A percentile compares a stretch with the other conserved stretches of the same genome.
phyloP scores from a whole-genome alignment of 192 early-diverging fungal species.

The Backusella sp. region DNA sequence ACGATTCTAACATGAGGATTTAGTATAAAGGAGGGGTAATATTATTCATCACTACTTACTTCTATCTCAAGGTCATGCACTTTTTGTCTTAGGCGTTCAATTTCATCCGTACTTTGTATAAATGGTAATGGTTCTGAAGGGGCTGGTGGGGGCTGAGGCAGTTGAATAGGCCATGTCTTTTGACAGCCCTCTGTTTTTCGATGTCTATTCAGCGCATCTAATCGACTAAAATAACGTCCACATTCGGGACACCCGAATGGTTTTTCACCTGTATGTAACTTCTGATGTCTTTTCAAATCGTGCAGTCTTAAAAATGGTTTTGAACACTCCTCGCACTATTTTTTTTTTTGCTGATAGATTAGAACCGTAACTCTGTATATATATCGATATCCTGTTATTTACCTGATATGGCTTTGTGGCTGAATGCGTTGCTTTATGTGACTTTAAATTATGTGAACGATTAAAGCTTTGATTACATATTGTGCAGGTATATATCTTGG shows the following conservation, averaged over 20 bases:
- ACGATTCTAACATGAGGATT: constrained; percentile 13
- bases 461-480: constrained; percentile 25
- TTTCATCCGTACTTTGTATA: constrained; percentile 18
- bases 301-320: constrained; percentile 51
- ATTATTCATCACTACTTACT: constrained; percentile 3
- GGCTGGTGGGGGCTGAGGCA: constrained; percentile 5
- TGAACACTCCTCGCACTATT: constrained; percentile 39
- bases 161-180: not conserved
- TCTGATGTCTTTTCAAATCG: constrained; percentile 53
- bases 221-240: constrained; percentile 48
- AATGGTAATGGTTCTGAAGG: constrained; percentile 13
- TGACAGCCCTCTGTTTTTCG: constrained; percentile 41
- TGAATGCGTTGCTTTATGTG: constrained; percentile 34
- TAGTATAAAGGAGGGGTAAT: too few relatives aligned
- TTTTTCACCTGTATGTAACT: constrained; percentile 56
- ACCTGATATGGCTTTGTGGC: constrained; percentile 26
- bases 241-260: constrained; percentile 46
- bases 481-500: constrained; percentile 14
- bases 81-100: constrained; percentile 2
- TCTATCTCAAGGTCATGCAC: constrained; percentile 34
- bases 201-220: constrained; percentile 57
- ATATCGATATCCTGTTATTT: not conserved
- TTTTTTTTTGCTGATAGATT: too few relatives aligned
- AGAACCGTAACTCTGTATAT: too few relatives aligned
- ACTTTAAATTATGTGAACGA: constrained; percentile 33